Conservation (phyloP, 1,284 basidiomycete genomes). For the Fistulinella staudtii region DNA sequence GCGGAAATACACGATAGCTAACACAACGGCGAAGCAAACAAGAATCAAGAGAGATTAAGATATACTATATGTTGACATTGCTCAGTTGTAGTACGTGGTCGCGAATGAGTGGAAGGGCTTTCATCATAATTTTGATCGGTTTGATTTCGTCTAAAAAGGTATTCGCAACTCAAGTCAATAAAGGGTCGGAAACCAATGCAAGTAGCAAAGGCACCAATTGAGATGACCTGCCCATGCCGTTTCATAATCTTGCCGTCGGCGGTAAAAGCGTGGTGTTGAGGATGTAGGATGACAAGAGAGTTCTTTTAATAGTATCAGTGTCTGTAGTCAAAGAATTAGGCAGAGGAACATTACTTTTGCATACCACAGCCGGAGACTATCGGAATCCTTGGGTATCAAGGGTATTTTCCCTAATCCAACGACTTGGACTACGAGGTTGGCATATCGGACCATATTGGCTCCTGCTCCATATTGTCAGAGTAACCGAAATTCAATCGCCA, state of each 20-base stretch:
- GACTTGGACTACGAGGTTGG: constrained; percentile 73
- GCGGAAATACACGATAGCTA: constrained; percentile 6
- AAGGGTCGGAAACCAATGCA: background rate
- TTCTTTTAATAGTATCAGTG: constrained; percentile 38
- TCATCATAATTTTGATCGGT: constrained; percentile 57
- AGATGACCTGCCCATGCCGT: constrained; percentile 57
- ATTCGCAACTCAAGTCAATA: constrained; percentile 4
- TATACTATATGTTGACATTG: constrained; percentile 11
- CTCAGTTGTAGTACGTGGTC: constrained; percentile 42
- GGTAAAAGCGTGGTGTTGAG: constrained; percentile 49
- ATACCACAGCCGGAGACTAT: constrained; percentile 62
- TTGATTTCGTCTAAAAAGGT: constrained; percentile 50
- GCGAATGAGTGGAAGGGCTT: constrained; percentile 58
- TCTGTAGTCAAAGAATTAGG: background rate
- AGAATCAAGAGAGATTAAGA: constrained; percentile 1
- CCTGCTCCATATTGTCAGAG: constrained; percentile 27
- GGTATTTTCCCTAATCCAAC: constrained; percentile 65
- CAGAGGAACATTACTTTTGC: constrained; percentile 41
- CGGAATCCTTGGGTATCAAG: constrained; percentile 46
- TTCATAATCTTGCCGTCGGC: constrained; percentile 50
- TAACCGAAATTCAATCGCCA: constrained; percentile 3
- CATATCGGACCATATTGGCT: constrained; percentile 53
- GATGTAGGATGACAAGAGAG: constrained; percentile 62
- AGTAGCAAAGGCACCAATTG: constrained; percentile 44
- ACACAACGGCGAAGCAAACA: constrained; percentile 3